A percentile compares a stretch with the other conserved stretches of the same genome.
phyloP scores from a whole-genome alignment of 2,329 filamentous ascomycete species.

The Aspergillus ustus region DNA sequence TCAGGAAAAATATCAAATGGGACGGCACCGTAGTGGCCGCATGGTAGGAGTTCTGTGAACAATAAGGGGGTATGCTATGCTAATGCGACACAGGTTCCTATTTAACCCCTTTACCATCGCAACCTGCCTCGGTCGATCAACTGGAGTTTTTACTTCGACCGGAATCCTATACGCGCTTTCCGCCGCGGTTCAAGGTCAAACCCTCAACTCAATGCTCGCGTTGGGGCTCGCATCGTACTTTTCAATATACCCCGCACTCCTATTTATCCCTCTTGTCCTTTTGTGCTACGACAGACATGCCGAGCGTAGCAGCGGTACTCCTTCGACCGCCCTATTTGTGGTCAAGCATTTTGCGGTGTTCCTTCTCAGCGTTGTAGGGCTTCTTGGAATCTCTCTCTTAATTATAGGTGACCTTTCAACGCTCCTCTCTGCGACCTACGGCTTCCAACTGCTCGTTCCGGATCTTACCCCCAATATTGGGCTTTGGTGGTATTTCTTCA shows the following conservation, averaged over 20 bases:
- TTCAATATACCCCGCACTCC: slow-evolving; percentile 86
- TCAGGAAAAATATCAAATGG: slow-evolving; percentile 75
- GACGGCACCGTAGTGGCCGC: slow-evolving; percentile 76
- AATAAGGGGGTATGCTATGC: neutral
- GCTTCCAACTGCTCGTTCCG: slow-evolving; percentile 85
- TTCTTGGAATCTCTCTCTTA: slow-evolving; percentile 73
- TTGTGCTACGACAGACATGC: slow-evolving; percentile 74
- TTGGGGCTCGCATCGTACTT: slow-evolving; percentile 87
- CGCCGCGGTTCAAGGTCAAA: slow-evolving; percentile 75
- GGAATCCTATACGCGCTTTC: slow-evolving; percentile 84
- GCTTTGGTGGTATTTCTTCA: slow-evolving; percentile 99
- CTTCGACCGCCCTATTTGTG: slow-evolving; percentile 55
- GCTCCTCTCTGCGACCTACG: slow-evolving; percentile 87
- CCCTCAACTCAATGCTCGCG: slow-evolving; percentile 78
- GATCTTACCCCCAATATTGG: slow-evolving; percentile 95
- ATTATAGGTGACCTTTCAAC: slow-evolving; percentile 81
- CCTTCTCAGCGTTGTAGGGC: slow-evolving; percentile 57
- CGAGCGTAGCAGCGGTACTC: slow-evolving; percentile 36
- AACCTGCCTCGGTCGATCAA: slow-evolving; percentile 87
- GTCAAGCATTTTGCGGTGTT: slow-evolving; percentile 60
- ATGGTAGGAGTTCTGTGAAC: slow-evolving; percentile 57
- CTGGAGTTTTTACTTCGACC: slow-evolving; percentile 84
- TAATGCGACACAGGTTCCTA: slow-evolving; percentile 67
- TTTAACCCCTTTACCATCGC: slow-evolving; percentile 95
- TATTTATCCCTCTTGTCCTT: slow-evolving; percentile 80